phyloP scores from a whole-genome alignment of 2,329 filamentous ascomycete species.

The Acrocalymma vagum region DNA sequence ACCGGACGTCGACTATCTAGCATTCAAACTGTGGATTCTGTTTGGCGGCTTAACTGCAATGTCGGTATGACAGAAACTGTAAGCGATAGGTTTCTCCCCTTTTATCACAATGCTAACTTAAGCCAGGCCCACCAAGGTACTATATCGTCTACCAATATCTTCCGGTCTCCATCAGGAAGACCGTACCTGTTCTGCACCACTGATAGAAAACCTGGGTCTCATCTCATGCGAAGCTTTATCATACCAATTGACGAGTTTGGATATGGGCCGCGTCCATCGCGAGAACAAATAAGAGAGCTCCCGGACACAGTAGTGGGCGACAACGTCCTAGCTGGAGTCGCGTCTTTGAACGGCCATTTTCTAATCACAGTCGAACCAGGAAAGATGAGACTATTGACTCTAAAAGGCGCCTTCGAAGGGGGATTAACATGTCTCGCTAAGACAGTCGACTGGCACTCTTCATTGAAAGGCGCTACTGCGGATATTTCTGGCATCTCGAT shows the following conservation, averaged over 20 bases:
- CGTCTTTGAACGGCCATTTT: conserved; percentile 23
- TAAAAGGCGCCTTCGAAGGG: conserved; percentile 17
- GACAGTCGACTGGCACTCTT: conserved; percentile 11
- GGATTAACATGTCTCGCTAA: conserved; percentile 20
- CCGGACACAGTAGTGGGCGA: conserved; percentile 12
- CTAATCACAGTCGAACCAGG: conserved; percentile 22
- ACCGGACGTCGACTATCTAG: conserved; percentile 1
- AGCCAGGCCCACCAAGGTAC: conserved; percentile 19
- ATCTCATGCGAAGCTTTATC: conserved; percentile 24
- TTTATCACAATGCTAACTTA: conserved; percentile 7
- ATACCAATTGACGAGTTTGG: conserved; percentile 14
- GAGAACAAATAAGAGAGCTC: conserved; percentile 13
- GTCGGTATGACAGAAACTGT: conserved; percentile 16
- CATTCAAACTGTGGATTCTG: conserved; percentile 3
- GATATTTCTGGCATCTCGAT: conserved; percentile 21
- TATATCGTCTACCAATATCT: conserved; percentile 23
- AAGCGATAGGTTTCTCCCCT: conserved; percentile 3
- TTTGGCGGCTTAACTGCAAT: conserved; percentile 18
- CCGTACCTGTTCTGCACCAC: conserved; percentile 28
- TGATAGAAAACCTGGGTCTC: conserved; percentile 24
- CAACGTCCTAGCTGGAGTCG: conserved; percentile 18
- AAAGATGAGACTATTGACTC: conserved; percentile 17
- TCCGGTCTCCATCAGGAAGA: conserved; percentile 19
- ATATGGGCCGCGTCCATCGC: conserved; percentile 3
- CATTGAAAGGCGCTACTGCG: conserved; percentile 10